Conservation (phyloP, 768 basidiomycete genomes). For the Tremella mesenterica region DNA sequence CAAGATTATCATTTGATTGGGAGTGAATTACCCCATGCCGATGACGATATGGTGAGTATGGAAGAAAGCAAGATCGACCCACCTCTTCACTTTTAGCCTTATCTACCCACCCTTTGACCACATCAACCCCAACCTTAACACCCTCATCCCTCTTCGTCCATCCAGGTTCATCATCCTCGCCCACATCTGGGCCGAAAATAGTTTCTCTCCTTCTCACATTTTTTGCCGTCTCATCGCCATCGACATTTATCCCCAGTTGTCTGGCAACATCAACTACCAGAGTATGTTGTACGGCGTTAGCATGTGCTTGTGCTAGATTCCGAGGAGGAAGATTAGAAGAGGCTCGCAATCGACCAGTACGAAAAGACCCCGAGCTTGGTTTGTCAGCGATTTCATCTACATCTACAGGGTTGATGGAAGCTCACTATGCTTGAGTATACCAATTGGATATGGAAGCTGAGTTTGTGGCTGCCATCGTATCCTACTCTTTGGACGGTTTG, state of each 20-base stretch:
- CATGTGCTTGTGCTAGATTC: slow-evolving; percentile 1
- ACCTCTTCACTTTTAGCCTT: slow-evolving; percentile 70
- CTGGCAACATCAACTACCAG: slow-evolving; percentile 32
- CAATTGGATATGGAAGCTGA: not conserved
- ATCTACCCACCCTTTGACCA: slow-evolving; percentile 73
- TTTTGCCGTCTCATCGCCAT: slow-evolving; percentile 15
- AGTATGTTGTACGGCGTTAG: slow-evolving; percentile 26
- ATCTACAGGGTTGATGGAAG: not conserved
- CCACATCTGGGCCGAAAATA: slow-evolving; percentile 85
- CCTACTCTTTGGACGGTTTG: not conserved
- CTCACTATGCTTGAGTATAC: slow-evolving; percentile 7
- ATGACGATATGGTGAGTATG: not conserved
- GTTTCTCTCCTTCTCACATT: slow-evolving; percentile 63
- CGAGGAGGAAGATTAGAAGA: slow-evolving; percentile 25
- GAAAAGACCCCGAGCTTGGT: slow-evolving; percentile 32
- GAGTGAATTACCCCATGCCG: not conserved
- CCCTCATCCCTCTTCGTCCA: slow-evolving; percentile 48
- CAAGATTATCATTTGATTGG: too few relatives aligned
- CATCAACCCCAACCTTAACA: slow-evolving; percentile 63
- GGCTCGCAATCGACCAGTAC: slow-evolving; percentile 26
- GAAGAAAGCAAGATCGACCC: slow-evolving; percentile 23
- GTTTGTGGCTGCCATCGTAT: not conserved
- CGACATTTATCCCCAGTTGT: not conserved
- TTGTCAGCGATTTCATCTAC: not conserved
- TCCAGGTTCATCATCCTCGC: slow-evolving; percentile 51